A percentile compares a stretch with the other conserved stretches of the same genome.
phyloP scores from a whole-genome alignment of 345 rosid species.

The Chamaenerion angustifolium region DNA sequence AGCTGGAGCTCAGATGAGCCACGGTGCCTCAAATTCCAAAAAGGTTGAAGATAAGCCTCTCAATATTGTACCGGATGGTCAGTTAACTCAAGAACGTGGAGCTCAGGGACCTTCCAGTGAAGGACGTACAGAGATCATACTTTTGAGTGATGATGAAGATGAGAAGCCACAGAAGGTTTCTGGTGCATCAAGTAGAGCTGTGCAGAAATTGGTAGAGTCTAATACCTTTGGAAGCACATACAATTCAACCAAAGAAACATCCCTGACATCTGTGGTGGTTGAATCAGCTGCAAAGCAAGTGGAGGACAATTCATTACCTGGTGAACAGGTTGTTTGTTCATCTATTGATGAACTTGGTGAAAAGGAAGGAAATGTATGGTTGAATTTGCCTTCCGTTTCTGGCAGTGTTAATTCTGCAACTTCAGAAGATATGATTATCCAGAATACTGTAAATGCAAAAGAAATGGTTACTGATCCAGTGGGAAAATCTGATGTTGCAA shows the following conservation, averaged over 20 bases:
- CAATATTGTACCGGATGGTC: constrained; percentile 11
- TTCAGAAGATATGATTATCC: constrained; percentile 20
- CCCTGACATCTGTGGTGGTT: constrained; percentile 12
- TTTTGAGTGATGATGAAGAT: constrained; percentile 77
- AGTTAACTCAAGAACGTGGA: constrained; percentile 15
- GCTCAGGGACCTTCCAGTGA: constrained; percentile 21
- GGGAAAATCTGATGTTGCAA: constrained; percentile 9
- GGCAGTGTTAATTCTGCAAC: constrained; percentile 13
- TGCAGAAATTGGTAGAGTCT: constrained; percentile 22
- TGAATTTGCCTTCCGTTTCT: constrained; percentile 17
- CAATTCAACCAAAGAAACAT: constrained; percentile 11
- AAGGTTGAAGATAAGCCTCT: constrained; percentile 14
- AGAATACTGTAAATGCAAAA: constrained; percentile 16
- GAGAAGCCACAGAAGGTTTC: constrained; percentile 29
- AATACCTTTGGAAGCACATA: constrained; percentile 14
- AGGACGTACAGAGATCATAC: constrained; percentile 32
- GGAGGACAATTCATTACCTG: constrained; percentile 21
- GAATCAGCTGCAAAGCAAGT: constrained; percentile 13
- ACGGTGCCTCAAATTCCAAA: constrained; percentile 11
- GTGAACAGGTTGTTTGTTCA: constrained; percentile 16
- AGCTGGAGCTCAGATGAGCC: constrained; percentile 9
- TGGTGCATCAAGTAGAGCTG: constrained; percentile 18
- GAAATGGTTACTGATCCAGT: constrained; percentile 14
- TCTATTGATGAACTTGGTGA: constrained; percentile 24
- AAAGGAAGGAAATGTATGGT: constrained; percentile 18